A percentile compares a stretch with the other conserved stretches of the same genome.
These are phyloP conservation scores for Penicillium sp. DNA, from an alignment of 2,329 filamentous ascomycete genomes.

Conservation along the genomic window DNA sequence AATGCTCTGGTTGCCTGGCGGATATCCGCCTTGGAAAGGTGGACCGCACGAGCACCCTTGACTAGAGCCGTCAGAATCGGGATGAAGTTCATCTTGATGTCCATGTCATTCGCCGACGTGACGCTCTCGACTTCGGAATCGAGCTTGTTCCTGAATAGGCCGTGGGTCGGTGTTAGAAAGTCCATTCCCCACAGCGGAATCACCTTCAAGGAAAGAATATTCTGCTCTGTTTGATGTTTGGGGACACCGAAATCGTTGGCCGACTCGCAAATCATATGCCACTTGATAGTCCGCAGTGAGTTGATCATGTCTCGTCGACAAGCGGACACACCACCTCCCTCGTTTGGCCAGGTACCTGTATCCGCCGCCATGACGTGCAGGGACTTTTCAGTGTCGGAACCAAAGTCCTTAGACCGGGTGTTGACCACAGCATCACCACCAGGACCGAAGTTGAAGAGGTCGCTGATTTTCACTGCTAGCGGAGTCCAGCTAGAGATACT, in stretches of 20 bases:
- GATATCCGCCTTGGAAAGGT: constrained; percentile 50
- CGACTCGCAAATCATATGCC: constrained; percentile 60
- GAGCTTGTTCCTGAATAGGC: constrained; percentile 59
- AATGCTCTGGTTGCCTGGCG: constrained; percentile 54
- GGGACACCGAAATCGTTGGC: constrained; percentile 62
- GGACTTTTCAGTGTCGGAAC: constrained; percentile 53
- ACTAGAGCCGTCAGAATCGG: constrained; percentile 58
- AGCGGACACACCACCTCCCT: constrained; percentile 60
- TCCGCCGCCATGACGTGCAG: constrained; percentile 59
- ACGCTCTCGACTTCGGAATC: constrained; percentile 58
- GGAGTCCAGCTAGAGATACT: constrained; percentile 59
- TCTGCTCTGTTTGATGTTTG: constrained; percentile 60
- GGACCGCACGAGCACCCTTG: constrained; percentile 54
- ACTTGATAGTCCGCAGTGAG: constrained; percentile 57
- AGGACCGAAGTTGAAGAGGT: constrained; percentile 58
- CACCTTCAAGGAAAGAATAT: constrained; percentile 59
- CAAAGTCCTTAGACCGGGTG: constrained; percentile 54
- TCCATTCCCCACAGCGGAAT: constrained; percentile 62
- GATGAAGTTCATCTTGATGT: constrained; percentile 60
- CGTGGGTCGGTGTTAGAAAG: constrained; percentile 57
- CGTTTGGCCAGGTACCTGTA: constrained; percentile 59
- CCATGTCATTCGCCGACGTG: constrained; percentile 49
- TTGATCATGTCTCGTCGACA: constrained; percentile 62
- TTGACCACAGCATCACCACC: constrained; percentile 59
- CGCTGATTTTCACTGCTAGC: constrained; percentile 56